Evolutionary conservation across 2,329 filamentous ascomycete species (phyloP), one percentile per base, ranked within the genome.

Genomic region (Pyricularia pennisetigena): DNA sequence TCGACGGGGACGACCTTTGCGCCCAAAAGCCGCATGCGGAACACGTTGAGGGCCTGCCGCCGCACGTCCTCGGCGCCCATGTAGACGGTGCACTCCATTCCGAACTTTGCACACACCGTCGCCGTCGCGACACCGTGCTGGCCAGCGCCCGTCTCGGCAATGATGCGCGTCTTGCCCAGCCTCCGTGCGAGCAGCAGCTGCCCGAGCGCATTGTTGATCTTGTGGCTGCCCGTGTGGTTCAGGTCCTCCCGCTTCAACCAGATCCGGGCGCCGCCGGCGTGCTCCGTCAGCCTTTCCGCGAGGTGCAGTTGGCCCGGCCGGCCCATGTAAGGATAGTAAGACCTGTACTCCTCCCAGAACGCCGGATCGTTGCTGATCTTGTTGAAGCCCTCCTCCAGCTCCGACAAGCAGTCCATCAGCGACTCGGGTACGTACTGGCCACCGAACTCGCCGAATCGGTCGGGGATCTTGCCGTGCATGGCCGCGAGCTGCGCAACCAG

Each of bases 41-140:
- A 99, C 57, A 99, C 95, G 79, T 99, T 99, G 69, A 99, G 85
- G 1, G 95, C 94, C 79, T 99, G 95, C 73, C 95, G 89, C 69
- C 95, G 90, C 67, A 98, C 95, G 75, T 99, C 95, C 81, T 99
- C 95, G 64, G 94, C 93, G 74, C 95, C 95, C 95, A 99, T 99
- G 81, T 94, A 99, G 68, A 99, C 91, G 32, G 93, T 97, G 78
- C 95, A 99, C 78, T 94, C 90, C 94, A 99, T 94, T 76, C 93
- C 93, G 75, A 99, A 98, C 81, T 97, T 97, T 76, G 95, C 95
- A 75, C 95, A 98, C 28, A 98, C 93, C 0, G 95, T 99, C 0
- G 95, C 95, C 32, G 95, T 98, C 2, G 95, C 95, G 54, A 99
- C 95, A 82, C 95, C 95, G 79, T 99, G 95, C 81, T 99, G 95